Evolutionary conservation across 371 early-diverging fungal species (phyloP).

Genomic region (Basidiobolus meristosporus): DNA sequence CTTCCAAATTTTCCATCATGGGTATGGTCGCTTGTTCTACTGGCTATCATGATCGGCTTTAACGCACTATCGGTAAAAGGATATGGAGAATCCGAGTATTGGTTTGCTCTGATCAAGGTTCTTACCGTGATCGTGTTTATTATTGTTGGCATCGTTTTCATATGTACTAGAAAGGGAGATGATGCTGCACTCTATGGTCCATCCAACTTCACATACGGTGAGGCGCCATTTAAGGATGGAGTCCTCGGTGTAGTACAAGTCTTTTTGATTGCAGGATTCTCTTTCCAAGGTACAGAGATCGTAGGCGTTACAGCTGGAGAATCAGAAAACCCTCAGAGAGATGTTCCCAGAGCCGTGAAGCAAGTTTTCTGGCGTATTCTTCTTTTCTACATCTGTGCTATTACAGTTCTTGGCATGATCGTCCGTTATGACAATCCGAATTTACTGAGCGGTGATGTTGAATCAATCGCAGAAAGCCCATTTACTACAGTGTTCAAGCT

Average conservation of each 20-base stretch:
- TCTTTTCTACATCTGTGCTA: constrained; percentile 49
- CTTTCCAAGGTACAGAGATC: constrained; percentile 74
- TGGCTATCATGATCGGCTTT: constrained; percentile 8
- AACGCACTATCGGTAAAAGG: constrained; percentile 15
- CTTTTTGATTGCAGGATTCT: constrained; percentile 69
- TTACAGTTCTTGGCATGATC: constrained; percentile 46
- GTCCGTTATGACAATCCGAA: constrained; percentile 37
- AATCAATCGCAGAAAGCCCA: constrained; percentile 31
- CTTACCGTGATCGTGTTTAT: constrained; percentile 40
- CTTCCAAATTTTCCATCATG: constrained; percentile 17
- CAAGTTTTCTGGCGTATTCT: constrained; percentile 58
- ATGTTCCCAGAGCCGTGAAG: constrained; percentile 51
- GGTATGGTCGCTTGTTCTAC: constrained; percentile 10
- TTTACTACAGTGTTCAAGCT: constrained; percentile 50
- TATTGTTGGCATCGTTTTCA: constrained; percentile 52
- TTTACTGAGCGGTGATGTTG: constrained; percentile 14
- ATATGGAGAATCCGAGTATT: constrained; percentile 36
- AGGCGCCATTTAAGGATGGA: constrained; percentile 57
- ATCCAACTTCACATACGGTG: constrained; percentile 13
- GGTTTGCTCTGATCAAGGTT: constrained; percentile 32
- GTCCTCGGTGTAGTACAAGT: constrained; percentile 40
- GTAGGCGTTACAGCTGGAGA: constrained; percentile 62
- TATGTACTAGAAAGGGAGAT: constrained; percentile 20
- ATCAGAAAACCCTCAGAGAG: constrained; percentile 45
- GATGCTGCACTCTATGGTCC: constrained; percentile 13